These are phyloP conservation scores for Pythium folliculosum DNA, from an alignment of 352 stramenopile genomes.

Conservation along the genomic window DNA sequence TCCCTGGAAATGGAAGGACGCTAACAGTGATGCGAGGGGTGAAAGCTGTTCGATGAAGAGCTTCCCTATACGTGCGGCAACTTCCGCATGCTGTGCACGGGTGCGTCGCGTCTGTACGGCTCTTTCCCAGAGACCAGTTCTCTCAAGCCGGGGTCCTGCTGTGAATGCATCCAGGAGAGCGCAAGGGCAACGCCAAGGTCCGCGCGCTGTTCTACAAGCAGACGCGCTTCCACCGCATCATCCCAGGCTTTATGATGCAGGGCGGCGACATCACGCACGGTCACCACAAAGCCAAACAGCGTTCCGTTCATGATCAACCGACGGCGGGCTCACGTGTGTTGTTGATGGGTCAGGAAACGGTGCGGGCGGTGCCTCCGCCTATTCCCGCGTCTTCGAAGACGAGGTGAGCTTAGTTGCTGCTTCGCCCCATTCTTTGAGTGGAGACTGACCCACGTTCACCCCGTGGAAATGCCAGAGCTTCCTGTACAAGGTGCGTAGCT, in stretches of 20 bases:
- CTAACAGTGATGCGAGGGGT: not conserved
- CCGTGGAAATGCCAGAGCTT: constrained; percentile 70
- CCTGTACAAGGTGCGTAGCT: constrained; percentile 56
- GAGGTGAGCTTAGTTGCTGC: constrained; percentile 56
- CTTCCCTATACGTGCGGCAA: constrained; percentile 63
- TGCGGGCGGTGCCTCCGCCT: constrained; percentile 93
- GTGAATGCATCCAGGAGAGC: constrained; percentile 27
- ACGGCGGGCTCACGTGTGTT: not conserved
- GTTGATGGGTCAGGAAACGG: constrained; percentile 66
- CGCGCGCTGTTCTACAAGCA: constrained; percentile 92
- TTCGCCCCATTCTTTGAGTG: not conserved
- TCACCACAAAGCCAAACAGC: too few relatives aligned
- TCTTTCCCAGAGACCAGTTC: not conserved
- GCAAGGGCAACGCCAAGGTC: constrained; percentile 50
- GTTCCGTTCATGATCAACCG: not conserved
- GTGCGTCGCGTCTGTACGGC: constrained; percentile 18
- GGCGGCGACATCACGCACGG: constrained; percentile 92
- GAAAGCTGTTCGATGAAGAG: constrained; percentile 73
- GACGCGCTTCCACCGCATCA: constrained; percentile 96
- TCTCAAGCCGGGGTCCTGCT: not conserved
- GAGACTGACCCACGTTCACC: not conserved
- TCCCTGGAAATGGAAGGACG: too few relatives aligned
- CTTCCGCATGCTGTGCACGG: constrained; percentile 75
- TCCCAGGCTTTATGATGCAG: constrained; percentile 99
- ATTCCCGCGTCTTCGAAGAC: constrained; percentile 95